A percentile compares a stretch with the other conserved stretches of the same genome.
These are phyloP conservation scores for Colletotrichum lentis DNA, from an alignment of 2,329 filamentous ascomycete genomes.

Conservation along the genomic window DNA sequence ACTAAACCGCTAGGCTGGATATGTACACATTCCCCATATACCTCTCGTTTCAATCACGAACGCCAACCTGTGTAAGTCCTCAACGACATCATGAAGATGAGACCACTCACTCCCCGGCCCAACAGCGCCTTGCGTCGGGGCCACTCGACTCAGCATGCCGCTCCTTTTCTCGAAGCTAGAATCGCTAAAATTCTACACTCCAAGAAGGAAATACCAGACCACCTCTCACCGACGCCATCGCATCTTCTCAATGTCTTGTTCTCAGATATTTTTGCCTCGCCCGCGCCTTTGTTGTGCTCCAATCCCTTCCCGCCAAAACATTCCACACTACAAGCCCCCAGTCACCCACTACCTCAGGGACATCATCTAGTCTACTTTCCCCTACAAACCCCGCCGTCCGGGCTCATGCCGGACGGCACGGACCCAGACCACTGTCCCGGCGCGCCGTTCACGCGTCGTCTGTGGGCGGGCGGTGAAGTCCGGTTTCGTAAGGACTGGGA, in stretches of 20 bases:
- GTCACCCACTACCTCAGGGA: constrained; percentile 63
- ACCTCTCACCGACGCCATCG: constrained; percentile 66
- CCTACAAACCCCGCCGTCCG: constrained; percentile 66
- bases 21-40: background rate
- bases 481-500: constrained; percentile 55
- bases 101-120: background rate
- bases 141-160: constrained; percentile 17
- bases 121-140: constrained; percentile 11
- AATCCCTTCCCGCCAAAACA: constrained; percentile 30
- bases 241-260: constrained; percentile 72
- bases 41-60: background rate
- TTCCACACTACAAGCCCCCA: constrained; percentile 13
- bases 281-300: constrained; percentile 36
- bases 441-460: constrained; percentile 73
- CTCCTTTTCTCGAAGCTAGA: constrained; percentile 10
- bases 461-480: constrained; percentile 89
- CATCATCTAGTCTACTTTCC: constrained; percentile 93
- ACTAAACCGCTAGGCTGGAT: background rate
- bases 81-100: constrained; percentile 15
- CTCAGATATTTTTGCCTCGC: constrained; percentile 57
- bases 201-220: constrained; percentile 52
- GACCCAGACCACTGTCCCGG: constrained; percentile 82
- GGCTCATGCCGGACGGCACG: constrained; percentile 82
- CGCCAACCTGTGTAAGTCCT: constrained; percentile 25
- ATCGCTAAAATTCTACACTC: constrained; percentile 29